phyloP scores from a whole-genome alignment of 352 stramenopile genomes.

The Globisporangium okanoganense region DNA sequence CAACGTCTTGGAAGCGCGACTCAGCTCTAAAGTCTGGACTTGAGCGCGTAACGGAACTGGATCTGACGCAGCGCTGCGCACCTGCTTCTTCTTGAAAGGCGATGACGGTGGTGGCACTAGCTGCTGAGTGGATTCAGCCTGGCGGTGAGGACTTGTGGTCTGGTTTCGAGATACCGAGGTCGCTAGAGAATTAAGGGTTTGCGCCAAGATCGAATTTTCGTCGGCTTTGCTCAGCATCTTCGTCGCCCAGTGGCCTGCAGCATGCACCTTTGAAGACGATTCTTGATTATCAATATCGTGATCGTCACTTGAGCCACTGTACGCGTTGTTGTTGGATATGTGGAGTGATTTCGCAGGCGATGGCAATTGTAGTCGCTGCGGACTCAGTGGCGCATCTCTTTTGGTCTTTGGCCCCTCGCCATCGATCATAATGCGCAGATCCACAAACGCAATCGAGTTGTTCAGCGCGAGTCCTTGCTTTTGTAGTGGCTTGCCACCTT shows the following conservation, averaged over 20 bases:
- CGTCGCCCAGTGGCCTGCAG: constrained; percentile 54
- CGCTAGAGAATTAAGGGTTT: constrained; percentile 59
- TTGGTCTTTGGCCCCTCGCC: constrained; percentile 13
- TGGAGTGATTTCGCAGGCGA: constrained; percentile 8
- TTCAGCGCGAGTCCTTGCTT: constrained; percentile 26
- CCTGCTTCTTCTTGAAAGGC: constrained; percentile 25
- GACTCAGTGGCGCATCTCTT: neutral
- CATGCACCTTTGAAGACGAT: constrained; percentile 9
- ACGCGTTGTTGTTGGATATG: constrained; percentile 15
- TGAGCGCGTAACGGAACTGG: constrained; percentile 11
- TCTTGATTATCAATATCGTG: neutral
- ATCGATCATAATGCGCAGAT: constrained; percentile 48
- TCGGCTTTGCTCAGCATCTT: constrained; percentile 56
- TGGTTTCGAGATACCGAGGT: constrained; percentile 13
- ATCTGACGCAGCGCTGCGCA: neutral
- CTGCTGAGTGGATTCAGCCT: constrained; percentile 13
- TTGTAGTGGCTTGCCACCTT: constrained; percentile 16
- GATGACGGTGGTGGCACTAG: constrained; percentile 20
- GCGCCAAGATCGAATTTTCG: constrained; percentile 47
- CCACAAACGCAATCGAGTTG: constrained; percentile 66
- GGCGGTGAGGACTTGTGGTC: constrained; percentile 1
- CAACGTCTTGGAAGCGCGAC: constrained; percentile 78
- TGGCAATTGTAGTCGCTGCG: neutral
- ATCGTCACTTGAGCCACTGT: neutral
- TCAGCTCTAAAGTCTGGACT: constrained; percentile 50